phyloP scores from a whole-genome alignment of 257 asterid genomes.

The Leonotis leonurus region DNA sequence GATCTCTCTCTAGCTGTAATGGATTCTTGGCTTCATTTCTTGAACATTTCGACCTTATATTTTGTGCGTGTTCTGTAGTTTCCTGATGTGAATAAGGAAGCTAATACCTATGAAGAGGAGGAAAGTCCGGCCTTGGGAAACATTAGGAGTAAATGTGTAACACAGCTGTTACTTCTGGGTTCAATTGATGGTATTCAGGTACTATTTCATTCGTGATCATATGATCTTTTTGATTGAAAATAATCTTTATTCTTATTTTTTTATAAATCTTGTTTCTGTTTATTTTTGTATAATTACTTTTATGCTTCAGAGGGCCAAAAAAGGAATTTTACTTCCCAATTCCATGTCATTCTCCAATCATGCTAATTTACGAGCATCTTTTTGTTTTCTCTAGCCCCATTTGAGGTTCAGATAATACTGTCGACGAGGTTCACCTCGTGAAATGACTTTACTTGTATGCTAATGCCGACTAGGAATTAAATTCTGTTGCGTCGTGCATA shows the following conservation, averaged over 20 bases:
- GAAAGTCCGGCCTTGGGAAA: constrained; percentile 58
- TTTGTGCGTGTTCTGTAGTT: constrained; percentile 32
- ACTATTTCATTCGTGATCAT: constrained; percentile 7
- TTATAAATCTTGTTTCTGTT: not conserved
- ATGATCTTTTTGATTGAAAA: not conserved
- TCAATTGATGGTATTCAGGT: constrained; percentile 97
- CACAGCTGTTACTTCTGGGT: constrained; percentile 88
- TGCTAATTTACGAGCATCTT: not conserved
- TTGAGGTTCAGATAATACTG: not conserved
- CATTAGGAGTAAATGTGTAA: constrained; percentile 90
- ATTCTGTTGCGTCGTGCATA: not conserved
- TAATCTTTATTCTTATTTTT: not conserved
- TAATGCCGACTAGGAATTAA: not conserved
- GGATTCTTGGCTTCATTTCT: not conserved
- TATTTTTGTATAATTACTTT: constrained; percentile 4
- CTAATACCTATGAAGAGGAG: constrained; percentile 50
- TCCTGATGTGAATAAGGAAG: constrained; percentile 46
- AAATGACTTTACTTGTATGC: not conserved
- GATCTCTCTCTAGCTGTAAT: not conserved
- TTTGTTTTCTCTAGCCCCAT: not conserved
- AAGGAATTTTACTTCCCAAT: not conserved
- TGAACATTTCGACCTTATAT: not conserved
- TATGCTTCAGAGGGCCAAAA: not conserved
- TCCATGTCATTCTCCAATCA: constrained; percentile 2
- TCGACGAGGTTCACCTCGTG: not conserved